Base-by-base conservation (phyloP, 192 early-diverging fungal genomes). In the Coemansia sp. region DNA sequence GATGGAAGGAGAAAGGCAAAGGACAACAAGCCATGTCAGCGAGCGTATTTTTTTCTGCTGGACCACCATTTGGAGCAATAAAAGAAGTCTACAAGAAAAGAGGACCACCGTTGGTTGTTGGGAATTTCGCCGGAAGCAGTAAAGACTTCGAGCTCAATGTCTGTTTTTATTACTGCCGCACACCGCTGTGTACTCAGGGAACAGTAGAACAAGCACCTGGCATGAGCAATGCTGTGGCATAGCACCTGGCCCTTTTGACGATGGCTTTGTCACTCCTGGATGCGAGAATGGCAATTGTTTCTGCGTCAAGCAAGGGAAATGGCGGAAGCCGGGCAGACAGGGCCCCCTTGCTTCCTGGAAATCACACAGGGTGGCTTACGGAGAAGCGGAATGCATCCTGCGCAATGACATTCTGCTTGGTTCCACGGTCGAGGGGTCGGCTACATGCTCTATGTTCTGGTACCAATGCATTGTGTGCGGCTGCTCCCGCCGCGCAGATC, bases 51-150 rank as follows among this genome's bases (percentile, higher is more conserved):
- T 26, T 26, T 26, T 26, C 26, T 26, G 26, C 26, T 26, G 26
- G 3, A 26, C 26, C 26, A 26, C 26, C 26, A 26, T 26, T 26
- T 2, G 26, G 26, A 26, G 26, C 26, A 26, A 26, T 26, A 26
- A 26, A 26, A 26, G 26, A 26, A 26, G 26, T 26, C 1, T 11
- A 49, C 47, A 49, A 49, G 11, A 12, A 49, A 26, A 54, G 22
- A 26, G 19, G 26, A 8, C 18, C 51, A 54, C 21, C 51, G 51
- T 54, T 54, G 51, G 51, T 22, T 7, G 26, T 54, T 54, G 51
- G 51, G 51, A 54, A 54, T 54, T 54, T 54, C 51, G 51, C 51
- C 51, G 51, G 51, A 26, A 54, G 21, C 51, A 54, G 51, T 54
- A 54, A 9, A 26, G 3, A 13, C 21, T 12, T 13, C 21, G 3